These are phyloP conservation scores for Dictyostelium firmibasis DNA, from an alignment of 78 protist species.

Conservation along the genomic window DNA sequence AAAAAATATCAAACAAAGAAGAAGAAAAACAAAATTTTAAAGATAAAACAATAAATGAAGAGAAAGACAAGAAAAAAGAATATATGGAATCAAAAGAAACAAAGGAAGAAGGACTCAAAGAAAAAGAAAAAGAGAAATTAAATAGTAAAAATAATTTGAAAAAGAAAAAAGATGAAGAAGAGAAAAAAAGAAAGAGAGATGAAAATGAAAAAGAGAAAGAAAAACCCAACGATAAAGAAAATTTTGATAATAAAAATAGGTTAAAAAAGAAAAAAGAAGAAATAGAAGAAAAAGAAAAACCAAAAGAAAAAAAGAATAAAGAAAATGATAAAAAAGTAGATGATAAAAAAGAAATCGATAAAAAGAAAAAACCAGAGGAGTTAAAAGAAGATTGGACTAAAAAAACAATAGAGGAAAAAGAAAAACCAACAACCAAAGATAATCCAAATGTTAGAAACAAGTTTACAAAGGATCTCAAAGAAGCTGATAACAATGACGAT, in stretches of 20 bases:
- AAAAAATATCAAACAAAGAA: neutral
- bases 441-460: neutral
- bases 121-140: neutral
- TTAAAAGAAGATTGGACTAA: no score
- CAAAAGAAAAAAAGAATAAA: neutral
- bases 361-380: neutral
- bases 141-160: no score
- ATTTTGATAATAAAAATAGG: no score
- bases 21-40: no score
- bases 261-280: neutral
- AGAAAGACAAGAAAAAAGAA: no score
- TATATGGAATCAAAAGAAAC: neutral
- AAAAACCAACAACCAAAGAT: neutral
- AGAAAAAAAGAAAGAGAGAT: neutral
- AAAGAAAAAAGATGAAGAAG: neutral
- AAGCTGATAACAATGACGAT: neutral
- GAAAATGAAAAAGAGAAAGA: neutral
- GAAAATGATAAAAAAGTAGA: neutral
- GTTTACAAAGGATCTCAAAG: no score
- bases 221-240: neutral
- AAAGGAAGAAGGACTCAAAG: neutral
- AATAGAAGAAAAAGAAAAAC: neutral
- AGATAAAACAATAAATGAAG: neutral
- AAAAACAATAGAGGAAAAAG: no score
- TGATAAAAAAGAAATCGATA: neutral